Conservation (phyloP, 2,329 filamentous ascomycete genomes). For the Calonectria henricotiae region DNA sequence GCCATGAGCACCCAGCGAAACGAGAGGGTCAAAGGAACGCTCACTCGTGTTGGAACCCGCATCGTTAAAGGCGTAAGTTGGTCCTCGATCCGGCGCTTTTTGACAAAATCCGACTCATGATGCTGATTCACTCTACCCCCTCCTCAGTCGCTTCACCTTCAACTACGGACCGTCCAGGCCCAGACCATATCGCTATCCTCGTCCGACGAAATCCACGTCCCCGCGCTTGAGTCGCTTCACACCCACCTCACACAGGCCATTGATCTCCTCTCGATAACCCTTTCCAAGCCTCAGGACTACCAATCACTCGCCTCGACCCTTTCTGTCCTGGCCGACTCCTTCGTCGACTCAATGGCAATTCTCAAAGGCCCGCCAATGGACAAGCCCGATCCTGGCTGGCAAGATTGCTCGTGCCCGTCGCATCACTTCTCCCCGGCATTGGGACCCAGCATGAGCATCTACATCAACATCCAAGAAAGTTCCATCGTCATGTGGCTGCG, state of each 20-base stretch:
- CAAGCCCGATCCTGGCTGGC: constrained; percentile 63
- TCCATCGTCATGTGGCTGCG: constrained; percentile 80
- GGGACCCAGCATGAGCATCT: constrained; percentile 80
- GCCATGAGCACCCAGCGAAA: constrained; percentile 90
- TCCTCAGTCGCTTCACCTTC: constrained; percentile 80
- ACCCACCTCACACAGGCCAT: constrained; percentile 87
- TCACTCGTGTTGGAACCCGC: constrained; percentile 91
- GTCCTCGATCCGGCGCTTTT: not conserved
- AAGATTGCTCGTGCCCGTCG: constrained; percentile 62
- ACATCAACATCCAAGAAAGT: constrained; percentile 80
- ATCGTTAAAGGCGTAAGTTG: constrained; percentile 87
- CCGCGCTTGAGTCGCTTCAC: constrained; percentile 80
- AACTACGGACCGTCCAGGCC: constrained; percentile 78
- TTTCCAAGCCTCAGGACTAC: constrained; percentile 74
- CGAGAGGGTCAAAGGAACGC: constrained; percentile 91
- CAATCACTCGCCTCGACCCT: constrained; percentile 72
- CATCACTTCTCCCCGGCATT: constrained; percentile 63
- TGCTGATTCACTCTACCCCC: not conserved
- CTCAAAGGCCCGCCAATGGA: constrained; percentile 70
- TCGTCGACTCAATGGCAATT: constrained; percentile 68
- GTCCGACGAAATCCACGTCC: constrained; percentile 71
- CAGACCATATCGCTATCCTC: constrained; percentile 68
- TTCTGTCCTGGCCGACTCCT: constrained; percentile 69
- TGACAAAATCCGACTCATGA: constrained; percentile 43
- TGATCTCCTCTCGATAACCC: constrained; percentile 85